Evolutionary conservation across 2,329 filamentous ascomycete genomes (phyloP).

Genomic region (Sphaerulina populicola): DNA sequence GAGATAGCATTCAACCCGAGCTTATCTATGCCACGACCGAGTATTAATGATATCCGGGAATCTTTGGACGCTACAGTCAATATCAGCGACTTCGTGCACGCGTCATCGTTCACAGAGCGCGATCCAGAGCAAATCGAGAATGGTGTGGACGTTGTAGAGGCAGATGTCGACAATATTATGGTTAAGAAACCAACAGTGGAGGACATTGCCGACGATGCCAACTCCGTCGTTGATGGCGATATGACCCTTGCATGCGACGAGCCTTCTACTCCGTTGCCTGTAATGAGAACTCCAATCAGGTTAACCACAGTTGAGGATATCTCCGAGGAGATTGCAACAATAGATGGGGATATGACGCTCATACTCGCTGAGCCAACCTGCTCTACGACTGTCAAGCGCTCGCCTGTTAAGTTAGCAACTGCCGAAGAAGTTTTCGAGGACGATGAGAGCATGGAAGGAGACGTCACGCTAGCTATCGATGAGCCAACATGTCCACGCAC

Average conservation of each 20-base stretch:
- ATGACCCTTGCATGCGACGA: slow-evolving; percentile 28
- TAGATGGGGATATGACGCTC: slow-evolving; percentile 10
- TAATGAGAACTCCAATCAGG: slow-evolving; percentile 4
- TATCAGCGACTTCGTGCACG: slow-evolving; percentile 29
- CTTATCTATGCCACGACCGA: slow-evolving; percentile 3
- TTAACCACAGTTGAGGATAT: slow-evolving; percentile 7
- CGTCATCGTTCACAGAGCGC: neutral
- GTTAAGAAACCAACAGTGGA: neutral
- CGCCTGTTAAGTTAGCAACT: slow-evolving; percentile 8
- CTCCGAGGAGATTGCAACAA: slow-evolving; percentile 2
- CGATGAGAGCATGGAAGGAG: slow-evolving; percentile 3
- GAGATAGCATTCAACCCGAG: neutral
- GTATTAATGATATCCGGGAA: neutral
- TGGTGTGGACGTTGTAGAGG: neutral
- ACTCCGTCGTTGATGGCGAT: slow-evolving; percentile 3
- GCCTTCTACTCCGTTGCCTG: neutral
- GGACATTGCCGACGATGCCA: slow-evolving; percentile 1
- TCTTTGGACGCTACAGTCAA: slow-evolving; percentile 17
- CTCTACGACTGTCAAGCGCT: neutral
- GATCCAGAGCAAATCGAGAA: neutral
- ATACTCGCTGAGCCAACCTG: neutral
- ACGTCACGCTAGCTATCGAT: slow-evolving; percentile 5
- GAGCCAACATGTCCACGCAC: slow-evolving; percentile 3
- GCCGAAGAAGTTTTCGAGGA: slow-evolving; percentile 7
- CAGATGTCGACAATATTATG: neutral